Base-by-base conservation (phyloP, 371 early-diverging fungal genomes). In the Mucor plumbeus region DNA sequence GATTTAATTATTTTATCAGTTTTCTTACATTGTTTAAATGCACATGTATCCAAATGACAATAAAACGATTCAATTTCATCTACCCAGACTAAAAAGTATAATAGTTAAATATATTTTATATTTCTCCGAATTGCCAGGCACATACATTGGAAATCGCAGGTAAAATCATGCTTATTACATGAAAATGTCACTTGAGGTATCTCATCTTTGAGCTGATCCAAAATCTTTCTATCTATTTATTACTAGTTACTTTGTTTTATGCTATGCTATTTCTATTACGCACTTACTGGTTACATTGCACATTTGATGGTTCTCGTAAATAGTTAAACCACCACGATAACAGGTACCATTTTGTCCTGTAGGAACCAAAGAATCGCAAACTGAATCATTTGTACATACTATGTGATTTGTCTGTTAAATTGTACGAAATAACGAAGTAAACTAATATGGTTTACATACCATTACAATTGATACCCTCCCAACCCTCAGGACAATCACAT, bases 391-490 rank as follows among this genome's bases (percentile, higher is more conserved):
- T 26, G 82, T 79, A 76, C 97, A 97, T 33, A 94, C 94, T 94
- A 73, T 17, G 7, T 15, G 7, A 48, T 53, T 10, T 33, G 54
- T 6, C 31, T 35, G n/a, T n/a, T 55, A 15, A 7, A 11, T 50
- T 21, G 21, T 3, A 26, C 26, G 50, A 7, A 4, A 21, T 4
- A 10, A 9, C 9, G 50, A 50, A 26, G 35, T 55, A 35, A 8
- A n/a, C 44, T 8, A 15, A 11, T 44, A 6, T 53, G 11, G 1
- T 5, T 5, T 55, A n/a, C 55, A 11, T 55, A 91, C 93, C 91
- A 75, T 93, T 94, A 78, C 97, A 97, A 68, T 95, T 95, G 73
- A 94, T 89, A 59, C 97, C 97, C 58, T 87, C 87, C 92, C 95
- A 97, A 11, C 96, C 97, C 34, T 91, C 90, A 48, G 90, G 87